Conservation (phyloP, 73 alveolate genomes). For the Paramecium pentaurelia region DNA sequence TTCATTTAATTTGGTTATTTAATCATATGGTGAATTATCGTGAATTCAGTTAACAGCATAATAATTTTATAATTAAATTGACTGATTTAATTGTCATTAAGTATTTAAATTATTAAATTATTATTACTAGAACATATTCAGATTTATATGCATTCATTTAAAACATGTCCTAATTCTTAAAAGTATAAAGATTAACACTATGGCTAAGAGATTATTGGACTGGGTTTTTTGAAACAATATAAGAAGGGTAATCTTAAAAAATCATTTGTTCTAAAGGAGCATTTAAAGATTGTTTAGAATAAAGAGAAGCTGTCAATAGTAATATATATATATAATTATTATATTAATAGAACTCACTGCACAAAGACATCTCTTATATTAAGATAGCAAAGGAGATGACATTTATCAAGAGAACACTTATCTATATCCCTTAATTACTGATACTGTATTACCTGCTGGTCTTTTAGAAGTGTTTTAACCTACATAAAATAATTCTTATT, state of each 20-base stretch:
- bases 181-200: background rate
- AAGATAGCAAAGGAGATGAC: constrained; percentile 15
- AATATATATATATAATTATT: background rate
- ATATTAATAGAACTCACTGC: background rate
- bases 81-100: background rate
- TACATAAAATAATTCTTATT: background rate
- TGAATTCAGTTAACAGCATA: constrained; percentile 1
- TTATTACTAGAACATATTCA: background rate
- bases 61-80: background rate
- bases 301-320: constrained; percentile 31
- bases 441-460: constrained; percentile 7
- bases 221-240: background rate
- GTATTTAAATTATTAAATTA: background rate
- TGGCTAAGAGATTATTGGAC: constrained; percentile 54
- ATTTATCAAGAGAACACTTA: constrained; percentile 22
- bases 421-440: background rate
- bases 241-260: background rate
- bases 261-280: constrained; percentile 8
- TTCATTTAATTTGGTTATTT: background rate
- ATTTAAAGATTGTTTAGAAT: constrained; percentile 40
- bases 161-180: background rate
- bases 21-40: background rate
- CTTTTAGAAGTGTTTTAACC: background rate
- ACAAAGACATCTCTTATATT: background rate
- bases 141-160: background rate